Conservation (phyloP, 2,329 filamentous ascomycete genomes). For the Ceratocystis papillata region DNA sequence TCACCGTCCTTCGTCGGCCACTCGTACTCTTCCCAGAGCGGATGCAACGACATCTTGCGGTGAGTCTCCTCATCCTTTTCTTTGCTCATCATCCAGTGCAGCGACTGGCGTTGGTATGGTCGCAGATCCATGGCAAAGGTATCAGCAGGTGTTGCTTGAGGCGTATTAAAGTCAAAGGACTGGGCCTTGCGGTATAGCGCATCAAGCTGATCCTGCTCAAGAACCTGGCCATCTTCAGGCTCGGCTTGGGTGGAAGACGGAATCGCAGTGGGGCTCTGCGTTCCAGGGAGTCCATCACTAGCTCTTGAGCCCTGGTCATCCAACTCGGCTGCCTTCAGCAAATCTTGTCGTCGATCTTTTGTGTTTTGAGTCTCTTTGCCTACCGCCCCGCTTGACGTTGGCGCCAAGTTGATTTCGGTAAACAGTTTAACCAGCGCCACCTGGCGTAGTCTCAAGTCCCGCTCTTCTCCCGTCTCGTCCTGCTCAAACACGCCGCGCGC, state of each 20-base stretch:
- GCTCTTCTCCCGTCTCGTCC: conserved; percentile 76
- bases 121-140: conserved; percentile 75
- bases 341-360: conserved; percentile 68
- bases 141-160: conserved; percentile 69
- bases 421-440: conserved; percentile 81
- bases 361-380: conserved; percentile 31
- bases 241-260: not conserved
- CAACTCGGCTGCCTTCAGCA: conserved; percentile 78
- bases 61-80: conserved; percentile 67
- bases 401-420: conserved; percentile 74
- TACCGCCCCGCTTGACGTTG: conserved; percentile 62
- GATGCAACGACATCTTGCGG: conserved; percentile 79
- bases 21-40: conserved; percentile 87
- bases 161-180: conserved; percentile 88
- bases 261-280: not conserved
- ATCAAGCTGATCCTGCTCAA: conserved; percentile 93
- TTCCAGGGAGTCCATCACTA: conserved; percentile 27
- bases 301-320: conserved; percentile 51
- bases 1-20: conserved; percentile 86
- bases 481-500: conserved; percentile 64
- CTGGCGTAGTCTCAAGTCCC: conserved; percentile 69
- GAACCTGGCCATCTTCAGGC: conserved; percentile 62
- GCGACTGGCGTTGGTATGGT: conserved; percentile 87
- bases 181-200: conserved; percentile 91
- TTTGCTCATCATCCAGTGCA: conserved; percentile 94